These are phyloP conservation scores for Starmerella stigmatis DNA, from an alignment of 805 yeast species.

Conservation along the genomic window DNA sequence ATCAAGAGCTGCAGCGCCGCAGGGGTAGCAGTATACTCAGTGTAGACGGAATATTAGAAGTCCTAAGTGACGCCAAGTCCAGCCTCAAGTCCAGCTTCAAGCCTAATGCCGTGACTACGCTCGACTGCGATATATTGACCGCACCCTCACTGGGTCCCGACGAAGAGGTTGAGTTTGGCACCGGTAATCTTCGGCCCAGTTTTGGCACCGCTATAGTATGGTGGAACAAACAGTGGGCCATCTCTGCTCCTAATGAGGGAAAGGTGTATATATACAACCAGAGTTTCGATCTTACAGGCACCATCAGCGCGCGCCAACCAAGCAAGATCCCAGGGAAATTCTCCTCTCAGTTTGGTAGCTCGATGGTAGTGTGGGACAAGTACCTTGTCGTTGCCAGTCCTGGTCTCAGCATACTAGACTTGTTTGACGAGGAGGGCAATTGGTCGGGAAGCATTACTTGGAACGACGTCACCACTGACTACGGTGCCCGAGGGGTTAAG, in stretches of 20 bases:
- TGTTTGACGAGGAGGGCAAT: constrained; percentile 29
- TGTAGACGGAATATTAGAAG: background rate
- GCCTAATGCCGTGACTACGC: background rate
- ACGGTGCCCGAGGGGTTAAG: constrained; percentile 38
- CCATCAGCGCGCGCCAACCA: constrained; percentile 5
- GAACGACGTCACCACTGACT: constrained; percentile 25
- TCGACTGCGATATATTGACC: constrained; percentile 1
- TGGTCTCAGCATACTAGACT: constrained; percentile 38
- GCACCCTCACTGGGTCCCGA: background rate
- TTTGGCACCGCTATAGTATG: constrained; percentile 13
- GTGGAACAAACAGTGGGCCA: constrained; percentile 19
- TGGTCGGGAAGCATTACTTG: constrained; percentile 27
- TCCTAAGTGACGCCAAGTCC: background rate
- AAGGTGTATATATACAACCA: constrained; percentile 16
- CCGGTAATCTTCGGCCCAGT: constrained; percentile 6
- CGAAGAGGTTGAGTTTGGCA: background rate
- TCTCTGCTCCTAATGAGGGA: constrained; percentile 22
- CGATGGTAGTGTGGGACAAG: constrained; percentile 30
- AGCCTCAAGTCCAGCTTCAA: background rate
- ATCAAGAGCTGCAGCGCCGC: background rate
- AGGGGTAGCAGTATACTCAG: background rate
- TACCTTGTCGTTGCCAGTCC: constrained; percentile 43
- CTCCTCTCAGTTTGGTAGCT: constrained; percentile 36
- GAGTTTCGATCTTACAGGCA: background rate
- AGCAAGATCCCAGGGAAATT: constrained; percentile 17